A percentile compares a stretch with the other conserved stretches of the same genome.
Conservation (phyloP, 108 stramenopile species). For the Cyclotella atomus region DNA sequence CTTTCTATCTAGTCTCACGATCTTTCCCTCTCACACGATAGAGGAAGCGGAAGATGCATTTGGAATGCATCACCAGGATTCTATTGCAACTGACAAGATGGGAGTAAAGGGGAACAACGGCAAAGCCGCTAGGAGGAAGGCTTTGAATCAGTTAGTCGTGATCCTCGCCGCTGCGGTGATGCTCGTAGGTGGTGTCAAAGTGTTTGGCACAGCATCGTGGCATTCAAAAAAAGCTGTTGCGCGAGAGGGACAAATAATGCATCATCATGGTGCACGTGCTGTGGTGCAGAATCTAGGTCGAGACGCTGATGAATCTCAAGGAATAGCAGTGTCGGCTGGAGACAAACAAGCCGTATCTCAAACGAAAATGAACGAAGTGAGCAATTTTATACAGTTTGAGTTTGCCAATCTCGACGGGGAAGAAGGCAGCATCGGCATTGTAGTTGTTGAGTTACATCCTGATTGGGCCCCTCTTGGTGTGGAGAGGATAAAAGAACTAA, state of each 20-base stretch:
- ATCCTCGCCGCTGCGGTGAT: conserved; percentile 12
- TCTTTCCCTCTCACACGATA: too few species aligned
- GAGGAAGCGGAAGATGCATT: too few species aligned
- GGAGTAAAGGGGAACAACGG: conserved; percentile 32
- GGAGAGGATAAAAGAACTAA: conserved; percentile 19
- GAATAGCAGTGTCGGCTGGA: too few species aligned
- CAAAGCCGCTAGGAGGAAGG: conserved; percentile 13
- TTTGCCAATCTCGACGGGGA: conserved; percentile 50
- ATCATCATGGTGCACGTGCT: too few species aligned
- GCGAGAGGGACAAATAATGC: conserved; percentile 21
- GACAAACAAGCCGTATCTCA: not conserved
- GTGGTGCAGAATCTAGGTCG: too few species aligned
- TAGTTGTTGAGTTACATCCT: conserved; percentile 21
- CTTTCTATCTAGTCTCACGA: too few species aligned
- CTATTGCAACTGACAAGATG: too few species aligned
- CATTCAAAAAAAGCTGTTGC: conserved; percentile 25
- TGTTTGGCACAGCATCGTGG: conserved; percentile 15
- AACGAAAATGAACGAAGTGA: conserved; percentile 6
- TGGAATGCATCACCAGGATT: too few species aligned
- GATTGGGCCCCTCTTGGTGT: conserved; percentile 33
- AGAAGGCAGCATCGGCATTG: conserved; percentile 41
- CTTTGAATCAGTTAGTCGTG: conserved; percentile 1
- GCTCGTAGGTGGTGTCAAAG: conserved; percentile 3
- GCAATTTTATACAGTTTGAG: conserved; percentile 49
- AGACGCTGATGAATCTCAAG: too few species aligned